Percentiles rank a stretch among this genome's conserved stretches.
Conservation (phyloP, 768 basidiomycete genomes). For the Leucocoprinus leucothites region DNA sequence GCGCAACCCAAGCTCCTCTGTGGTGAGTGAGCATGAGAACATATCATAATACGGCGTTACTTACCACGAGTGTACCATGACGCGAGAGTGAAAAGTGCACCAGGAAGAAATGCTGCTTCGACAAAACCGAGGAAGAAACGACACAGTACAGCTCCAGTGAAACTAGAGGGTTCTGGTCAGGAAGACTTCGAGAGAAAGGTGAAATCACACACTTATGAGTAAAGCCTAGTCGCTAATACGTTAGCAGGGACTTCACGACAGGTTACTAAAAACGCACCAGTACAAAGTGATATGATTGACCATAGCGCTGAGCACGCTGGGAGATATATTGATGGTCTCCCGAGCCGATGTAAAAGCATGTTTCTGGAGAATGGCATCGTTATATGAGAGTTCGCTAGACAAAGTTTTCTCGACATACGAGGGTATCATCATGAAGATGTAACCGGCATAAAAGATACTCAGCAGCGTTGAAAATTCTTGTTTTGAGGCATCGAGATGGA, state of each 20-base stretch:
- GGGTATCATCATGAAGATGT: slow-evolving; percentile 27
- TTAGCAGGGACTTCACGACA: too few species aligned
- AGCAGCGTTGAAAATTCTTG: slow-evolving; percentile 45
- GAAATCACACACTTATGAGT: too few species aligned
- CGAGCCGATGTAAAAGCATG: slow-evolving; percentile 55
- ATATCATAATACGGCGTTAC: neutral
- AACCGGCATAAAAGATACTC: slow-evolving; percentile 45
- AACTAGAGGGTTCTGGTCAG: slow-evolving; percentile 23
- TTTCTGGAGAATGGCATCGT: slow-evolving; percentile 32
- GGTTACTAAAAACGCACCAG: too few species aligned
- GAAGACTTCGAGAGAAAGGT: too few species aligned
- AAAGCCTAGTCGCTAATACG: too few species aligned
- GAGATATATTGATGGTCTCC: slow-evolving; percentile 51
- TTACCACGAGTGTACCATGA: slow-evolving; percentile 20
- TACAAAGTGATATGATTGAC: slow-evolving; percentile 38
- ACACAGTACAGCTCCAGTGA: slow-evolving; percentile 36
- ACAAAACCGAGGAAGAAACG: slow-evolving; percentile 55
- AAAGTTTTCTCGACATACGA: slow-evolving; percentile 19
- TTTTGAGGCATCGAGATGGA: slow-evolving; percentile 38
- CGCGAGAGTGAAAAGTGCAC: slow-evolving; percentile 32
- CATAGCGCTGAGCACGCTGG: slow-evolving; percentile 50
- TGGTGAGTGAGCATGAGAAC: too few species aligned
- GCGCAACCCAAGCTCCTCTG: slow-evolving; percentile 40
- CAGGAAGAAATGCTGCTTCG: slow-evolving; percentile 46
- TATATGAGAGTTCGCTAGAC: slow-evolving; percentile 20